These are phyloP conservation scores for Carex pumila DNA, from an alignment of 176 grass and related monocot species.

Conservation along the genomic window DNA sequence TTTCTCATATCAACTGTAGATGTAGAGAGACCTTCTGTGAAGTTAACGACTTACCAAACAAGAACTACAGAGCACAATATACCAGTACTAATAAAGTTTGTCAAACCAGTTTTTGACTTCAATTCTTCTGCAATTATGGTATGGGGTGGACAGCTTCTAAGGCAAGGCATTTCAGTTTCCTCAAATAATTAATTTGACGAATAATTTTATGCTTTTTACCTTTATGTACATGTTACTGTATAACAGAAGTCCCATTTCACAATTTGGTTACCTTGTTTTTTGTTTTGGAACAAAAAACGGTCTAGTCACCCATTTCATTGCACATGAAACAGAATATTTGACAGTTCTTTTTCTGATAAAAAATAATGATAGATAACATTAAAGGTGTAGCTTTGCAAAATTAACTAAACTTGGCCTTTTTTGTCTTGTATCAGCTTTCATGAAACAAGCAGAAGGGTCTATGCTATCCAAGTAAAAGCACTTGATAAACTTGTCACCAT, in stretches of 20 bases:
- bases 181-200: neutral
- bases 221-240: neutral
- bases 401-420: neutral
- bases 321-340: no score
- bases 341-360: neutral
- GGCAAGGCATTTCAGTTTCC: constrained; percentile 35
- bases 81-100: constrained; percentile 68
- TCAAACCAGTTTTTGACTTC: constrained; percentile 87
- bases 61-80: constrained; percentile 60
- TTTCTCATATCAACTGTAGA: constrained; percentile 36
- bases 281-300: no score
- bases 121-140: constrained; percentile 61
- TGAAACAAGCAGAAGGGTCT: constrained; percentile 75
- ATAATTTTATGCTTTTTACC: neutral
- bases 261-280: neutral
- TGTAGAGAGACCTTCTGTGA: constrained; percentile 57
- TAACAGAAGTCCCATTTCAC: neutral
- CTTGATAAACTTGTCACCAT: constrained; percentile 53
- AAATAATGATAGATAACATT: neutral
- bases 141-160: constrained; percentile 52
- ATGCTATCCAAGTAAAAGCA: constrained; percentile 45
- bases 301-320: no score
- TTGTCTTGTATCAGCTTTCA: constrained; percentile 56
- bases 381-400: neutral
- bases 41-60: constrained; percentile 44